Evolutionary conservation across 2,329 filamentous ascomycete species (phyloP).

Genomic region (Paracoccidioides brasiliensis): DNA sequence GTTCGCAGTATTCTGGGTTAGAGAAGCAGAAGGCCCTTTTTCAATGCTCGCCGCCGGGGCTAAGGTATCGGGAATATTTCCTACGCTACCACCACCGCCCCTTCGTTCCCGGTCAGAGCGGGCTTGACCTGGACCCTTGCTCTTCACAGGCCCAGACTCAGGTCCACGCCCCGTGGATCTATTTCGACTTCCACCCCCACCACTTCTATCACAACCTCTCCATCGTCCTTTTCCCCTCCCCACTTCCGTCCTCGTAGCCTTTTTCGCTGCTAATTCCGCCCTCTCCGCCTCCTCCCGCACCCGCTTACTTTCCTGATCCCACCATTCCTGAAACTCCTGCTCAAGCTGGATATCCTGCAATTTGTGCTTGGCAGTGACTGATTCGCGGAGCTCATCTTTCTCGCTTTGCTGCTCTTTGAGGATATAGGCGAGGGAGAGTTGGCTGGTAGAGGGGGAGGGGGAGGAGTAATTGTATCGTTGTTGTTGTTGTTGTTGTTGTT

Average conservation of each 20-base stretch:
- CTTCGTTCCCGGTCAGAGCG: not conserved
- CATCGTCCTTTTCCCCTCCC: slow-evolving; percentile 5
- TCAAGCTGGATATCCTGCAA: slow-evolving; percentile 92
- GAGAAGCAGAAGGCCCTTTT: not conserved
- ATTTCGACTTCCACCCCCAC: not conserved
- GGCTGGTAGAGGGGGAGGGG: slow-evolving; percentile 40
- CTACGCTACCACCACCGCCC: not conserved
- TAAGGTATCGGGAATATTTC: not conserved
- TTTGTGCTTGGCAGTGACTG: slow-evolving; percentile 66
- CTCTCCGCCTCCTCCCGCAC: slow-evolving; percentile 50
- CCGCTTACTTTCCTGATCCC: slow-evolving; percentile 70
- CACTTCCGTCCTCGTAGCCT: not conserved
- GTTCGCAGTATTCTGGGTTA: not conserved
- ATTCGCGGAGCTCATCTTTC: slow-evolving; percentile 69
- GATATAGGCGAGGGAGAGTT: slow-evolving; percentile 74
- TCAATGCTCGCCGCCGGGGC: not conserved
- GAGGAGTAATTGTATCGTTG: slow-evolving; percentile 23
- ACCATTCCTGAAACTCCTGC: slow-evolving; percentile 94
- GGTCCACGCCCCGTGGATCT: slow-evolving; percentile 1
- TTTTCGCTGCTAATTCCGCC: slow-evolving; percentile 18
- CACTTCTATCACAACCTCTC: slow-evolving; percentile 11
- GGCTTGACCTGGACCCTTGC: not conserved
- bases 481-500: slow-evolving; percentile 16
- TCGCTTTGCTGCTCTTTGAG: slow-evolving; percentile 75
- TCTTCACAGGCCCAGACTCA: not conserved